Evolutionary conservation across 495 filamentous ascomycete genomes (phyloP).

Genomic region (Hyphodiscus hymeniophilus): DNA sequence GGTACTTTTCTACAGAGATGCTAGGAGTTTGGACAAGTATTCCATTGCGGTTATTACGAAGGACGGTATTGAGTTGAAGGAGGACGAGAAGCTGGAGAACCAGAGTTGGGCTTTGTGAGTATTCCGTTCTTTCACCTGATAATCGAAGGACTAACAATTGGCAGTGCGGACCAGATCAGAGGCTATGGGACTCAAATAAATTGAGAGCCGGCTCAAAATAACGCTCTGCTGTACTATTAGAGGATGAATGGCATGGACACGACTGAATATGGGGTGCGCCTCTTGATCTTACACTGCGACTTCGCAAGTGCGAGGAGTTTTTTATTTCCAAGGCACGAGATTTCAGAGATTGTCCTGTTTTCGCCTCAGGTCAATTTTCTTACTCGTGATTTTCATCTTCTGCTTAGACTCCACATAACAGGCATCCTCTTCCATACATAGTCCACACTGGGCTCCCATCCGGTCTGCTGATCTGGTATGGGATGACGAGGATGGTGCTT

Average conservation of each 20-base stretch:
- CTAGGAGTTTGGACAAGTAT: conserved; percentile 83
- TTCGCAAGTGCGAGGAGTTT: no score
- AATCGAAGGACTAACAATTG: conserved; percentile 19
- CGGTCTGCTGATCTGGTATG: no score
- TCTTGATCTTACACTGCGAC: no score
- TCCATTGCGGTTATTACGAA: conserved; percentile 82
- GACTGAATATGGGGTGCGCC: background rate
- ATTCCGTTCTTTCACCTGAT: conserved; percentile 33
- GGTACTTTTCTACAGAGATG: conserved; percentile 95
- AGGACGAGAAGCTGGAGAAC: conserved; percentile 60
- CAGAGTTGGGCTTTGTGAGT: conserved; percentile 89
- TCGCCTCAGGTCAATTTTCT: no score
- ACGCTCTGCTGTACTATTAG: conserved; percentile 19
- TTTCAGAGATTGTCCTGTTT: no score
- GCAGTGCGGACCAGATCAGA: conserved; percentile 25
- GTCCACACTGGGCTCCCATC: no score
- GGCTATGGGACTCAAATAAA: conserved; percentile 65
- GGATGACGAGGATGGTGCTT: no score
- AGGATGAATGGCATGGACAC: conserved; percentile 14
- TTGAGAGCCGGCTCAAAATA: conserved; percentile 17
- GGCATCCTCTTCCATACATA: no score
- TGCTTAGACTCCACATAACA: no score
- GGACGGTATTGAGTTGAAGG: conserved; percentile 73
- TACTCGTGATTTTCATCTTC: no score
- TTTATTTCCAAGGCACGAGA: no score